Conservation (phyloP, 805 yeast genomes). For the Lachancea mirantina region DNA sequence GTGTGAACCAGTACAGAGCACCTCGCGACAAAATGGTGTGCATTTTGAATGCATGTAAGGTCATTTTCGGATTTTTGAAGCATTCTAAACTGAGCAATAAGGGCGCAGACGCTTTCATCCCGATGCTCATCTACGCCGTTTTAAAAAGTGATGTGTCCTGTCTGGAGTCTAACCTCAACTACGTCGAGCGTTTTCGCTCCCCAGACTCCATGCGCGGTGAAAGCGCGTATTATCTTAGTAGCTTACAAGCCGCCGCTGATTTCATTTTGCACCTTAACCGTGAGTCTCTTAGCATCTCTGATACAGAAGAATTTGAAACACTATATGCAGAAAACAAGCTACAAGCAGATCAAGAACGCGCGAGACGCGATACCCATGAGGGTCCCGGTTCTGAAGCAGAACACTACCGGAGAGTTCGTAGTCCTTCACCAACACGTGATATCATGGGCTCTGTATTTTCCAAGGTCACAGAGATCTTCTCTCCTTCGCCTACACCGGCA, state of each 20-base stretch:
- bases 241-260: slow-evolving; percentile 82
- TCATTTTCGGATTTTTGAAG: slow-evolving; percentile 79
- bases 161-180: slow-evolving; percentile 71
- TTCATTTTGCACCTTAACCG: slow-evolving; percentile 59
- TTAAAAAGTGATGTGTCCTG: slow-evolving; percentile 58
- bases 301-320: slow-evolving; percentile 51
- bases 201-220: slow-evolving; percentile 77
- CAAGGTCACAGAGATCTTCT: slow-evolving; percentile 17
- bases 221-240: slow-evolving; percentile 81
- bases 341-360: slow-evolving; percentile 29
- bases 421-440: slow-evolving; percentile 27
- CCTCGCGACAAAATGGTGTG: slow-evolving; percentile 94
- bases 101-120: slow-evolving; percentile 93
- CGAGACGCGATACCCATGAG: no score
- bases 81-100: slow-evolving; percentile 56
- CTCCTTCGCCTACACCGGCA: slow-evolving; percentile 2
- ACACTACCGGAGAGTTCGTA: no score
- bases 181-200: slow-evolving; percentile 78
- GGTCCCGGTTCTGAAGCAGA: no score
- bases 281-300: slow-evolving; percentile 52
- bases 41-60: slow-evolving; percentile 83
- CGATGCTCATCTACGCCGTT: slow-evolving; percentile 73
- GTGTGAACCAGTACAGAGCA: slow-evolving; percentile 77
- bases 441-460: slow-evolving; percentile 18
- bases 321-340: slow-evolving; percentile 40